Evolutionary conservation across 108 stramenopile genomes (phyloP), one percentile per base, ranked within the genome.

Genomic region (Cyclotella kingstonii): DNA sequence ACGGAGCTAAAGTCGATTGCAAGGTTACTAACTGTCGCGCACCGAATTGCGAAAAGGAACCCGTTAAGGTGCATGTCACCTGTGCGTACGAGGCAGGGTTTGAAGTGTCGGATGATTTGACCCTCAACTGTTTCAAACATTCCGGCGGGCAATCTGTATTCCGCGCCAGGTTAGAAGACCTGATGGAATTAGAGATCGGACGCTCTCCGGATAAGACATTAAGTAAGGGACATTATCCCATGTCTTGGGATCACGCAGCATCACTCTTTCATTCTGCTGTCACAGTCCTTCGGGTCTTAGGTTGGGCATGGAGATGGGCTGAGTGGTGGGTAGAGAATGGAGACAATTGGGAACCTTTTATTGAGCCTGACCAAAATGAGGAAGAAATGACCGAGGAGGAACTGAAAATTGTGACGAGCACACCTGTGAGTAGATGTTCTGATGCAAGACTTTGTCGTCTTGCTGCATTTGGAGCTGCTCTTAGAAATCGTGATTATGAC

Each of bases 301-400:
- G 93, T 14, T 94, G 93, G 93, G 89, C 89, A 10, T 94, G 93
- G 93, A 68, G 89, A 44, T 94, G 93, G 93, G 79, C 89, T 15
- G 88, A 91, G 51, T 89, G 82, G 76, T 94, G 93, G 93, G 93
- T 94, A 6, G 77, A 78, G 23, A 61, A 61, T 44, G 89, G 86
- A 26, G 84, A 83, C 30, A 84, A 70, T 31, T 90, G 86, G 89
- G 93, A 90, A 42, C 87, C 85, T 4, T 61, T 94, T 25, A 46
- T 89, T 10, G 87, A 89, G 61, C 65, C 63, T 12, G 85, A 81
- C 8, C 73, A 90, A 68, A 60, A 59, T 8, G 89, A 89, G 65
- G 70, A 49, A 63, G 62, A 84, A 3, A 87, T 87, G 86, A 84
- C 89, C 35, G 76, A 85, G 31, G 79, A 89, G 41, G 77, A 91